Base-by-base conservation (phyloP, 495 filamentous ascomycete genomes). In the Lophiostoma macrostomum region DNA sequence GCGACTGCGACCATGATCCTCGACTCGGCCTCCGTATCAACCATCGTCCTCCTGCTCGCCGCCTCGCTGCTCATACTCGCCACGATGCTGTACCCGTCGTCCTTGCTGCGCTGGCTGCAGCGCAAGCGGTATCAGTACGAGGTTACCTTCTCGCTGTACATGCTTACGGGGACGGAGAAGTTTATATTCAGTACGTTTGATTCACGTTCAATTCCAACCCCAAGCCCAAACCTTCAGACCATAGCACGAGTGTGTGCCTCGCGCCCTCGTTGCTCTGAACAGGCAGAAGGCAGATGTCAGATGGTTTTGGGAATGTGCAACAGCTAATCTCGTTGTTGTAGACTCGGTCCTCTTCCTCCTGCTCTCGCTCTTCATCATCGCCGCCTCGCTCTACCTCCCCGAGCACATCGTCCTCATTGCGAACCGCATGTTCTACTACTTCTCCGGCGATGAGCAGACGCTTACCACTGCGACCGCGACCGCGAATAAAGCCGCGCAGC, bases 321-420 rank as follows among this genome's bases (percentile, higher is more conserved):
- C 53, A 30, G 66, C 38, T 36, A 46, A 40, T 34, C 2, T 6
- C 38, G 22, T 5, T 10, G 20, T 8, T 4, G 1, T 22, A 98
- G 93, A 96, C 76, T 90, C 87, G 8, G 78, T 95, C 67, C 76
- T 96, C 65, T 90, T 98, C 72, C 82, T 94, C 62, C 82, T 94
- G 64, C 69, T 88, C 69, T 82, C 81, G 59, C 84, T 97, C 76
- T 80, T 95, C 64, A 77, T 90, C 55, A 86, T 90, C 61, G 93
- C 87, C 50, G 81, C 81, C 58, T 85, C 86, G 35, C 80, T 97
- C 53, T 98, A 98, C 74, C 86, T 98, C 16, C 93, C 93, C 18
- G 83, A 91, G 53, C 93, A 97, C 69, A 68, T 97, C 62, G 73
- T 80, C 56, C 79, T 81, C 56, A 83, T 98, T 62, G 77, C 85